phyloP scores from a whole-genome alignment of 805 yeast genomes.

The Sungouiozyma ichnusensis region DNA sequence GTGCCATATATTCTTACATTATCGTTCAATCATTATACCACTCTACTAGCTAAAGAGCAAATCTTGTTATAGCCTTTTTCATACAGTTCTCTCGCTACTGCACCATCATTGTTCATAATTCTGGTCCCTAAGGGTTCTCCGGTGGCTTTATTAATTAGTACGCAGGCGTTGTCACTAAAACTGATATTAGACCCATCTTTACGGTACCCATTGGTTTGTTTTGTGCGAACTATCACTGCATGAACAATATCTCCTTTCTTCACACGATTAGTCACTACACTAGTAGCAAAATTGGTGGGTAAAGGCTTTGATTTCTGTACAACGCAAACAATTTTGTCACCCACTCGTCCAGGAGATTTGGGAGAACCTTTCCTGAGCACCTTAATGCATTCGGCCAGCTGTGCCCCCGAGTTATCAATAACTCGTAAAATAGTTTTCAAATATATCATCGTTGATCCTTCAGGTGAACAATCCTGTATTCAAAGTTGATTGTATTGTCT shows the following conservation, averaged over 20 bases:
- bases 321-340: slow-evolving; percentile 90
- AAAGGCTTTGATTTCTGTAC: slow-evolving; percentile 83
- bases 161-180: slow-evolving; percentile 97
- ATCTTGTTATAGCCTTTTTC: slow-evolving; percentile 77
- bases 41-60: slow-evolving; percentile 84
- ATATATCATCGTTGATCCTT: slow-evolving; percentile 56
- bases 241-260: slow-evolving; percentile 93
- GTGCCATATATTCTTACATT: no score
- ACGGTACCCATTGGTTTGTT: slow-evolving; percentile 58
- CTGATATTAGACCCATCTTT: slow-evolving; percentile 78
- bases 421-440: slow-evolving; percentile 81
- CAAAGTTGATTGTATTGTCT: background rate
- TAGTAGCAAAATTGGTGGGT: slow-evolving; percentile 60
- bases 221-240: slow-evolving; percentile 91
- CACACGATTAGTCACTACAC: slow-evolving; percentile 65
- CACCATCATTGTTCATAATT: slow-evolving; percentile 42
- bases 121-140: slow-evolving; percentile 94
- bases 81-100: slow-evolving; percentile 83
- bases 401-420: slow-evolving; percentile 93
- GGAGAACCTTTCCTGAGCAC: slow-evolving; percentile 80
- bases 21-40: no score
- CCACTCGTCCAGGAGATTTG: slow-evolving; percentile 68
- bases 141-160: slow-evolving; percentile 74
- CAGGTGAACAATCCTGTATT: slow-evolving; percentile 4
- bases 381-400: slow-evolving; percentile 89